phyloP scores from a whole-genome alignment of 768 basidiomycete species.

The Kwoniella pini region DNA sequence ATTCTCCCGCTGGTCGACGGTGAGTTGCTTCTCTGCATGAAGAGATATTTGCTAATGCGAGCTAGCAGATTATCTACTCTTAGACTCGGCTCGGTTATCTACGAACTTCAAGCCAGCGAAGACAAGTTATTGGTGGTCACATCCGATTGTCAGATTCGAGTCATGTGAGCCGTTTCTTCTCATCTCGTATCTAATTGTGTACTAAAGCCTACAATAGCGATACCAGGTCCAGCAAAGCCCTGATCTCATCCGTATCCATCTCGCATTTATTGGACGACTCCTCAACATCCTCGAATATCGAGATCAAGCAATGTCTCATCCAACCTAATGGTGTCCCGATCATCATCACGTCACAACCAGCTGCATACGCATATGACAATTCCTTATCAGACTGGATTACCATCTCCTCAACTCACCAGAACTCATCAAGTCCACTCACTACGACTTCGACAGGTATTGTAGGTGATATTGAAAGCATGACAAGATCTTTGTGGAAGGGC shows the following conservation, averaged over 20 bases:
- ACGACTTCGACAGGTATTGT: constrained; percentile 5
- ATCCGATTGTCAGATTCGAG: constrained; percentile 58
- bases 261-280: constrained; percentile 60
- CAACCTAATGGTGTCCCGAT: constrained; percentile 79
- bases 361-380: constrained; percentile 75
- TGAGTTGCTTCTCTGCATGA: constrained; percentile 52
- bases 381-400: constrained; percentile 69
- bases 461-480: constrained; percentile 51
- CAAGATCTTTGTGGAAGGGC: constrained; percentile 26
- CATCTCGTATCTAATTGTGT: not conserved
- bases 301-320: constrained; percentile 66
- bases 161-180: not conserved
- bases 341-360: constrained; percentile 73
- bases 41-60: not conserved
- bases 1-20: constrained; percentile 82
- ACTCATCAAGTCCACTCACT: constrained; percentile 63
- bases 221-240: constrained; percentile 65
- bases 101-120: constrained; percentile 68
- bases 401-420: constrained; percentile 80
- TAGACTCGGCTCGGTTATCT: constrained; percentile 68
- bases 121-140: constrained; percentile 72
- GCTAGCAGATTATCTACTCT: constrained; percentile 69
- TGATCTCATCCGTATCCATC: constrained; percentile 69
- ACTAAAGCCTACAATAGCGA: constrained; percentile 69
- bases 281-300: constrained; percentile 10